Evolutionary conservation across 371 early-diverging fungal genomes (phyloP), one percentile per base, ranked within the genome.

Genomic region (Mortierella polycephala): DNA sequence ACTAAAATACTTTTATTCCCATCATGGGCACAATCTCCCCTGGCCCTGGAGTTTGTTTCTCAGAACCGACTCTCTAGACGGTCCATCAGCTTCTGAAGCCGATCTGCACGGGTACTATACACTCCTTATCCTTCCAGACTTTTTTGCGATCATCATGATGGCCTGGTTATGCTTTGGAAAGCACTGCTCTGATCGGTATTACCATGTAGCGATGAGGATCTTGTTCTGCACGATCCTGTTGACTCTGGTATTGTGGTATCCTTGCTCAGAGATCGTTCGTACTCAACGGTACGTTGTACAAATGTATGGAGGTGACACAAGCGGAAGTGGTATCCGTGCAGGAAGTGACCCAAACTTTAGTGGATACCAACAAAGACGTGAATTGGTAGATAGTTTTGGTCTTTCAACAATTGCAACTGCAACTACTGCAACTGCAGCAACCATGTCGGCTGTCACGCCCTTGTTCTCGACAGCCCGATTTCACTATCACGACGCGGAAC

Each of bases 31-130:
- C 10, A n/a, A 5, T 2, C 57, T 68, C 13, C 69, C 69, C 39
- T 68, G 60, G 54, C 62, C 61, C 6, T 68, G 54, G 49, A 62
- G 56, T 10, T 37, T 57, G 16, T 21, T 57, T 10, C 18, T 21
- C 10, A n/a, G 18, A 5, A 41, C 41, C 13, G 47, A 40, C 10
- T 5, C 42, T 14, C 16, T n/a, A 16, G 42, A 61, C 39, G 14
- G 40, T 7, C 57, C 64, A 2, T 39, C 55, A 5, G 21, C 53
- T 9, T 14, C 60, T 16, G 55, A n/a, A 12, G 8, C 42, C 9
- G 60, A 67, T 18, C 60, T 67, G 10, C 55, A 60, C 20, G 60
- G 60, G 0, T 62, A 61, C 40, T 60, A 50, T n/a, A 2, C 6
- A 0, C 41, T 54, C 14, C 51, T 56, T 8, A 12, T 68, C 13